phyloP scores from a whole-genome alignment of 208 protist species.

The Angomonas desouzai region DNA sequence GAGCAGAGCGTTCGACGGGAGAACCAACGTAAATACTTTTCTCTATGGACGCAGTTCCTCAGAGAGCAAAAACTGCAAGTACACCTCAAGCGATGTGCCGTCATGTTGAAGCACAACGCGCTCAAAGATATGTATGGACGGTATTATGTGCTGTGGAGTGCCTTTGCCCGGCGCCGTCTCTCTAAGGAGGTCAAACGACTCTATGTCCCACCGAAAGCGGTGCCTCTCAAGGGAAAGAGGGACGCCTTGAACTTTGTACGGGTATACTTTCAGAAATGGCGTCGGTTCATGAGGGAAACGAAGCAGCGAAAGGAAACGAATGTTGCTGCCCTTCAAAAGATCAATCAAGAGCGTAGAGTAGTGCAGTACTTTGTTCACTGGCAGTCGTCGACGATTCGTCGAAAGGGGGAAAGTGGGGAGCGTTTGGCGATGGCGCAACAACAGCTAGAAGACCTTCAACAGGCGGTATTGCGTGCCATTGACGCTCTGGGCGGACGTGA shows the following conservation, averaged over 20 bases:
- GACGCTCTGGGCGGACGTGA: conserved; percentile 31
- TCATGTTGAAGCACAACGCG: conserved; percentile 48
- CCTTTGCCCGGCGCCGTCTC: conserved; percentile 26
- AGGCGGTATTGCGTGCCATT: conserved; percentile 34
- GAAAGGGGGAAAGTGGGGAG: not conserved
- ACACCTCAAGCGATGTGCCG: conserved; percentile 67
- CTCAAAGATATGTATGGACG: conserved; percentile 31
- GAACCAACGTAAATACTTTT: conserved; percentile 3
- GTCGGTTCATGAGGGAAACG: conserved; percentile 29
- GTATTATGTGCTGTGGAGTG: conserved; percentile 69
- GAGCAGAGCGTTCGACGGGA: not conserved
- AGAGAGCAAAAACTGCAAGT: conserved; percentile 28
- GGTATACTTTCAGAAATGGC: conserved; percentile 65
- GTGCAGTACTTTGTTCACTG: conserved; percentile 27
- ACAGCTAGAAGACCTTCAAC: conserved; percentile 29
- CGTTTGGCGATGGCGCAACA: not conserved
- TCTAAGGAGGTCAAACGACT: conserved; percentile 13
- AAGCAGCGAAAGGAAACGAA: conserved; percentile 50
- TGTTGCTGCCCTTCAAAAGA: conserved; percentile 28
- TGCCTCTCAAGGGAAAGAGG: conserved; percentile 48
- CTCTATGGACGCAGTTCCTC: conserved; percentile 29
- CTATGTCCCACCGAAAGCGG: conserved; percentile 30
- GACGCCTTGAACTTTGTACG: conserved; percentile 50
- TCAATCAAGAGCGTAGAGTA: conserved; percentile 31
- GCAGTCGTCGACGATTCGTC: not conserved